These are phyloP conservation scores for Aspergillus bridgeri DNA, from an alignment of 495 filamentous ascomycete genomes.

Conservation along the genomic window DNA sequence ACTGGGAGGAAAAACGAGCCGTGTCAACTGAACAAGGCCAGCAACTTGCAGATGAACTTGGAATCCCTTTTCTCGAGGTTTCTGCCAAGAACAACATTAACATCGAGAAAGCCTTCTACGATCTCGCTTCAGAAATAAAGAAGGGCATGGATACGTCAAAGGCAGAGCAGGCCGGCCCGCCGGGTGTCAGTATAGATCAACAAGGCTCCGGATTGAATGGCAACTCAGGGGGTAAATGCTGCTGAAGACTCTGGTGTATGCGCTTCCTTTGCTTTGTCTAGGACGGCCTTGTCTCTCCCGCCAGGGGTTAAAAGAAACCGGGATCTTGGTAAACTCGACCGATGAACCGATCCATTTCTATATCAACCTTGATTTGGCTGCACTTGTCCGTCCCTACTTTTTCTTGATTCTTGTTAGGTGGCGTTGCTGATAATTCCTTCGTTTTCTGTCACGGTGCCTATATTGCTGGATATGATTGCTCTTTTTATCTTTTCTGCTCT, in stretches of 20 bases:
- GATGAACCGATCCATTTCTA: neutral
- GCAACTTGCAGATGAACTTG: conserved; percentile 88
- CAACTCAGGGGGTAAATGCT: conserved; percentile 76
- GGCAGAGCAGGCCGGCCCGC: conserved; percentile 61
- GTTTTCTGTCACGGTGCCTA: conserved; percentile 8
- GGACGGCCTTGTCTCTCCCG: neutral
- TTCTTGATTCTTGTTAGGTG: conserved; percentile 13
- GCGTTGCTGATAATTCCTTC: conserved; percentile 6
- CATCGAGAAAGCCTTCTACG: conserved; percentile 98
- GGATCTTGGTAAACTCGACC: neutral
- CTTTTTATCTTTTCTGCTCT: neutral
- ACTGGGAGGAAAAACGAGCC: conserved; percentile 98
- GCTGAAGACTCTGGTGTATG: conserved; percentile 49
- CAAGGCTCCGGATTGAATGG: conserved; percentile 55
- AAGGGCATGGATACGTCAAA: conserved; percentile 74
- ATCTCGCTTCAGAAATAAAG: conserved; percentile 94
- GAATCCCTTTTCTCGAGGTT: conserved; percentile 97
- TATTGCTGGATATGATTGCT: conserved; percentile 2
- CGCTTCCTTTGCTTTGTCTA: conserved; percentile 6
- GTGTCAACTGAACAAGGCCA: conserved; percentile 93
- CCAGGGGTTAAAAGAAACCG: neutral
- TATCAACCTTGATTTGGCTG: neutral
- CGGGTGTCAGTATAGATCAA: conserved; percentile 70
- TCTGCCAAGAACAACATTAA: conserved; percentile 99
- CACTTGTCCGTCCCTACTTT: neutral